Conservation (phyloP, 495 filamentous ascomycete species). For the Diplogelasinospora grovesii region DNA sequence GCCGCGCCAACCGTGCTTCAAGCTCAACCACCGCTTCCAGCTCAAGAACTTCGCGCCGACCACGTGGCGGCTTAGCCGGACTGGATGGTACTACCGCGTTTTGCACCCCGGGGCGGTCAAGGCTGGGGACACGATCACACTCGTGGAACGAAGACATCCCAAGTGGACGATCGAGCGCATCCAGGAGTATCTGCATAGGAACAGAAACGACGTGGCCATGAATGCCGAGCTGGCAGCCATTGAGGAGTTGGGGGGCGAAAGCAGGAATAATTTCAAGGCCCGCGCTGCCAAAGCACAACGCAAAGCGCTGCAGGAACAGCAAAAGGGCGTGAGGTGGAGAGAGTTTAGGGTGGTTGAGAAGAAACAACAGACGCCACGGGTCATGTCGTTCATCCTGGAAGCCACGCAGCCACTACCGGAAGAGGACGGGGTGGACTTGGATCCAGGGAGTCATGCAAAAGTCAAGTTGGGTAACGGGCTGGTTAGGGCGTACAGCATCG, state of each 20-base stretch:
- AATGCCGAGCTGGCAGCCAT: slow-evolving; percentile 41
- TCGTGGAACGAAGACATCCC: slow-evolving; percentile 39
- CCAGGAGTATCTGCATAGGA: slow-evolving; percentile 48
- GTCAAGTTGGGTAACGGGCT: slow-evolving; percentile 40
- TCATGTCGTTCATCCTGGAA: slow-evolving; percentile 36
- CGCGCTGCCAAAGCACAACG: slow-evolving; percentile 31
- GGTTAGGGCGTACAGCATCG: slow-evolving; percentile 41
- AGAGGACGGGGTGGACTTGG: slow-evolving; percentile 12
- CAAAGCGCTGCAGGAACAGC: slow-evolving; percentile 19
- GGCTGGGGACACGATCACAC: slow-evolving; percentile 39
- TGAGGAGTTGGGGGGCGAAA: slow-evolving; percentile 41
- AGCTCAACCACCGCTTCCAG: slow-evolving; percentile 50
- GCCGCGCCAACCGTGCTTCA: slow-evolving; percentile 51
- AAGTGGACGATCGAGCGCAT: slow-evolving; percentile 50
- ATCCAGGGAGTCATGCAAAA: slow-evolving; percentile 36
- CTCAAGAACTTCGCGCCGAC: slow-evolving; percentile 46
- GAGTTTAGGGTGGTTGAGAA: slow-evolving; percentile 41
- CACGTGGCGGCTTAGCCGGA: slow-evolving; percentile 45
- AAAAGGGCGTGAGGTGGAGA: slow-evolving; percentile 32
- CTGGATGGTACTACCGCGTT: slow-evolving; percentile 53
- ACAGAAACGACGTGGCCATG: slow-evolving; percentile 33
- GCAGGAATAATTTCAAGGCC: slow-evolving; percentile 31
- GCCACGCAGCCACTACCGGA: slow-evolving; percentile 19
- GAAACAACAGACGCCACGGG: slow-evolving; percentile 30
- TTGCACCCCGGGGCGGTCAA: slow-evolving; percentile 38